These are phyloP conservation scores for Yamadazyma membranifaciens DNA, from an alignment of 1,139 yeast genomes.

Conservation along the genomic window DNA sequence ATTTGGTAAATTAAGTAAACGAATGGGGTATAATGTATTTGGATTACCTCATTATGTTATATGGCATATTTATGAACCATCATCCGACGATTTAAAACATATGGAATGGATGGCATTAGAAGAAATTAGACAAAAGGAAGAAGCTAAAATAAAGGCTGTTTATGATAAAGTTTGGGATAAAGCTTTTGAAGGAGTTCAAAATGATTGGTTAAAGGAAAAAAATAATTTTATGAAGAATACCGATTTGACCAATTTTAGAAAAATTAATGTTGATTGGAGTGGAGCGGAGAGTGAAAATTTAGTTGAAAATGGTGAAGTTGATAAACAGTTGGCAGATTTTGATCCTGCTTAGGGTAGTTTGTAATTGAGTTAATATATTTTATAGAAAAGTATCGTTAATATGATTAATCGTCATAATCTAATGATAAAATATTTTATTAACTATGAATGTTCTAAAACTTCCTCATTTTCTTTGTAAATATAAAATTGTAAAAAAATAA, in stretches of 20 bases:
- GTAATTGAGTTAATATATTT: too few species aligned
- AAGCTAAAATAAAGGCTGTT: slow-evolving; percentile 61
- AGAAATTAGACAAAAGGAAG: slow-evolving; percentile 71
- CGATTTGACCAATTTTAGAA: slow-evolving; percentile 51
- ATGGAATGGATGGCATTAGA: slow-evolving; percentile 98
- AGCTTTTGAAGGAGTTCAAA: slow-evolving; percentile 73
- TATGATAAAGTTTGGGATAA: slow-evolving; percentile 74
- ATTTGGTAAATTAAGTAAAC: slow-evolving; percentile 78
- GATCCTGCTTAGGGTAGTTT: slow-evolving; percentile 26
- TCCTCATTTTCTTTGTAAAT: slow-evolving; percentile 39
- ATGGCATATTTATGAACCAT: slow-evolving; percentile 92
- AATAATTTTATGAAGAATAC: slow-evolving; percentile 69
- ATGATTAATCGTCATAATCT: too few species aligned
- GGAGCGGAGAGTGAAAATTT: slow-evolving; percentile 53
- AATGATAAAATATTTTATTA: too few species aligned
- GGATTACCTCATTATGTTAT: slow-evolving; percentile 89
- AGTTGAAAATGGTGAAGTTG: slow-evolving; percentile 19
- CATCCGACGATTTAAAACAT: slow-evolving; percentile 81
- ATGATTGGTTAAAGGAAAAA: slow-evolving; percentile 67
- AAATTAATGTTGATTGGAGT: slow-evolving; percentile 64
- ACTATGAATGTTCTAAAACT: slow-evolving; percentile 1
- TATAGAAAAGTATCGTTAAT: too few species aligned
- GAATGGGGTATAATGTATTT: slow-evolving; percentile 78
- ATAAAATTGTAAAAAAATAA: slow-evolving; percentile 66
- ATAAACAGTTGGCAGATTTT: slow-evolving; percentile 43